Evolutionary conservation across 2,329 filamentous ascomycete species (phyloP).

Genomic region (Neurospora sp.): DNA sequence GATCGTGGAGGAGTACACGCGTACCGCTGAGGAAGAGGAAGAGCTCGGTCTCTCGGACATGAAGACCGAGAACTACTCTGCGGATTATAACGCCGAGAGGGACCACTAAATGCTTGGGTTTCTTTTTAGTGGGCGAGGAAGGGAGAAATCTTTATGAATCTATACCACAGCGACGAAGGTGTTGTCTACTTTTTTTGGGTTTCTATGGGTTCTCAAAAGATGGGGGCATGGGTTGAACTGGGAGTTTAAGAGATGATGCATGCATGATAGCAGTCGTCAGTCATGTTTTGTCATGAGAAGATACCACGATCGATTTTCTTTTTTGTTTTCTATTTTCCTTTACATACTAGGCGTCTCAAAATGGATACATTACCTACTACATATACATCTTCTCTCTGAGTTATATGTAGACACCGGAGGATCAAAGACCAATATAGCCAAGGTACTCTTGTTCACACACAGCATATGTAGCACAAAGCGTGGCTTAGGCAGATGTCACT

Average conservation of each 20-base stretch:
- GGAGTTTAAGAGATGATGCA: not conserved
- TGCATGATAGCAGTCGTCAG: not conserved
- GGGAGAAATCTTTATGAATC: not conserved
- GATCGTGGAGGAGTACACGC: slow-evolving; percentile 68
- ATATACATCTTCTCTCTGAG: not conserved
- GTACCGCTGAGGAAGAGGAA: slow-evolving; percentile 88
- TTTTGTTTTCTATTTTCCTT: not conserved
- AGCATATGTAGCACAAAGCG: not conserved
- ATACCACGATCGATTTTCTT: not conserved
- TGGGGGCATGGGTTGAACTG: not conserved
- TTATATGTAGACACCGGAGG: not conserved
- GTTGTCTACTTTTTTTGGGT: not conserved
- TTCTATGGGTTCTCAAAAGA: not conserved
- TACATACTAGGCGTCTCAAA: not conserved
- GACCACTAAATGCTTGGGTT: not conserved
- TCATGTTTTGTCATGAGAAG: not conserved
- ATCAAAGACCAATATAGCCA: not conserved
- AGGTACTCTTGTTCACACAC: not conserved
- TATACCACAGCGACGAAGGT: not conserved
- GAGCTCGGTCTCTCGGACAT: slow-evolving; percentile 86
- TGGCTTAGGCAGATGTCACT: not conserved
- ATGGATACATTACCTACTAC: not conserved
- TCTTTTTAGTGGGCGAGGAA: not conserved
- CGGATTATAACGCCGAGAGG: slow-evolving; percentile 35
- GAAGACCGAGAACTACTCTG: slow-evolving; percentile 75